These are phyloP conservation scores for Phytopythium mirpurense DNA, from an alignment of 352 stramenopile species.

Conservation along the genomic window DNA sequence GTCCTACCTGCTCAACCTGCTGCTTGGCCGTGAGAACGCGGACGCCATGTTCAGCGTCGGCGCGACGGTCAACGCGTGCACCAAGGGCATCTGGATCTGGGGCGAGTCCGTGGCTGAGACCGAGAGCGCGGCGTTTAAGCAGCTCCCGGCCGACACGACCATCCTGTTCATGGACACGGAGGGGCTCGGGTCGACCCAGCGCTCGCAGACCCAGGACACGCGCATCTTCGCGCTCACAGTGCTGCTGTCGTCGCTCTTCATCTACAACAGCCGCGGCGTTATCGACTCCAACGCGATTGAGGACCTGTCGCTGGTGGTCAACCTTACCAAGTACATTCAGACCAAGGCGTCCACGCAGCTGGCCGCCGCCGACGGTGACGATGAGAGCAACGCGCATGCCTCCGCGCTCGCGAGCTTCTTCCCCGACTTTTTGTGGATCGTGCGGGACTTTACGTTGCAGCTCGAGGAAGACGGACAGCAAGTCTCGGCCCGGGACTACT, in stretches of 20 bases:
- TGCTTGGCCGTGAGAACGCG: conserved; percentile 38
- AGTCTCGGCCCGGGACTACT: conserved; percentile 63
- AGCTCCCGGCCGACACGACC: conserved; percentile 38
- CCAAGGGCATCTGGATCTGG: conserved; percentile 84
- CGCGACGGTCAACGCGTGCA: conserved; percentile 69
- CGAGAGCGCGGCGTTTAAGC: conserved; percentile 22
- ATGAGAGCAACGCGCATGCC: neutral
- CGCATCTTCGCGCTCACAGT: conserved; percentile 67
- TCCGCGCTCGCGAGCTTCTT: conserved; percentile 57
- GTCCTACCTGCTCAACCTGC: conserved; percentile 72
- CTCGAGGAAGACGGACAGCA: conserved; percentile 50
- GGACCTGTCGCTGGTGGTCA: conserved; percentile 72
- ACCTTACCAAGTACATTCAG: conserved; percentile 74
- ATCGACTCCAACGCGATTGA: conserved; percentile 74
- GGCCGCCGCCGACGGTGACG: conserved; percentile 6
- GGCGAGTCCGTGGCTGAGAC: conserved; percentile 28
- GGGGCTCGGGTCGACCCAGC: conserved; percentile 55
- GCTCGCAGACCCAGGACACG: conserved; percentile 64
- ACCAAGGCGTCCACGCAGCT: conserved; percentile 19
- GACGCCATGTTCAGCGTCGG: conserved; percentile 73
- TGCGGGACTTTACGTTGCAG: conserved; percentile 72
- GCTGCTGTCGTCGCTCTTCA: conserved; percentile 62
- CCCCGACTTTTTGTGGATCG: conserved; percentile 70
- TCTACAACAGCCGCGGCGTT: conserved; percentile 76
- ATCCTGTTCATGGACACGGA: conserved; percentile 80